Evolutionary conservation across 352 stramenopile species (phyloP).

Genomic region (Plasmopara muralis): DNA sequence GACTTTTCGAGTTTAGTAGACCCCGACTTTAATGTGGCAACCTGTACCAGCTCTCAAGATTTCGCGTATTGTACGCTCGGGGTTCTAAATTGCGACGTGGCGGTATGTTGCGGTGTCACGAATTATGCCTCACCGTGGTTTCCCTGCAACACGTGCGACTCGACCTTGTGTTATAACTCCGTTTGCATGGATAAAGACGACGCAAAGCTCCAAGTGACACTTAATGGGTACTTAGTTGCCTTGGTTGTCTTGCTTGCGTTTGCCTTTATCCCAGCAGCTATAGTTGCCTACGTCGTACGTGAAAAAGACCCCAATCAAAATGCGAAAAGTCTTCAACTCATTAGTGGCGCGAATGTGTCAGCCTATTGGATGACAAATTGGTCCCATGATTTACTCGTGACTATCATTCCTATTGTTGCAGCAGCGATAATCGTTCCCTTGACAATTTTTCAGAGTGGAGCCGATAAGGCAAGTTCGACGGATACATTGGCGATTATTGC

Average conservation of each 20-base stretch:
- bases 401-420: slow-evolving; percentile 28
- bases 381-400: slow-evolving; percentile 46
- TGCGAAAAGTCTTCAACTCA: slow-evolving; percentile 57
- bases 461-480: slow-evolving; percentile 10
- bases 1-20: slow-evolving; percentile 14
- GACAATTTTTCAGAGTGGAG: slow-evolving; percentile 19
- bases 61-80: slow-evolving; percentile 32
- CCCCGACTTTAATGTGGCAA: slow-evolving; percentile 11
- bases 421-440: slow-evolving; percentile 34
- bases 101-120: slow-evolving; percentile 34
- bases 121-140: slow-evolving; percentile 40
- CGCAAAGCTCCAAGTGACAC: slow-evolving; percentile 54
- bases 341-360: slow-evolving; percentile 42
- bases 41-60: slow-evolving; percentile 7
- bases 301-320: slow-evolving; percentile 67
- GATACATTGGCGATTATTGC: slow-evolving; percentile 37
- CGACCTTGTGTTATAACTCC: slow-evolving; percentile 30
- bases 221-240: slow-evolving; percentile 54
- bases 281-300: slow-evolving; percentile 57
- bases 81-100: slow-evolving; percentile 26
- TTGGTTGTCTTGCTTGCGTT: slow-evolving; percentile 64
- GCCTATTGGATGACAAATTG: slow-evolving; percentile 59
- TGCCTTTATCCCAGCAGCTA: slow-evolving; percentile 53
- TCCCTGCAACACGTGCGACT: slow-evolving; percentile 30
- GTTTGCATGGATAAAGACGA: slow-evolving; percentile 42